Percentiles rank a stretch among this genome's conserved stretches.
phyloP scores from a whole-genome alignment of 768 basidiomycete genomes.

The Tephrocybe sp. region DNA sequence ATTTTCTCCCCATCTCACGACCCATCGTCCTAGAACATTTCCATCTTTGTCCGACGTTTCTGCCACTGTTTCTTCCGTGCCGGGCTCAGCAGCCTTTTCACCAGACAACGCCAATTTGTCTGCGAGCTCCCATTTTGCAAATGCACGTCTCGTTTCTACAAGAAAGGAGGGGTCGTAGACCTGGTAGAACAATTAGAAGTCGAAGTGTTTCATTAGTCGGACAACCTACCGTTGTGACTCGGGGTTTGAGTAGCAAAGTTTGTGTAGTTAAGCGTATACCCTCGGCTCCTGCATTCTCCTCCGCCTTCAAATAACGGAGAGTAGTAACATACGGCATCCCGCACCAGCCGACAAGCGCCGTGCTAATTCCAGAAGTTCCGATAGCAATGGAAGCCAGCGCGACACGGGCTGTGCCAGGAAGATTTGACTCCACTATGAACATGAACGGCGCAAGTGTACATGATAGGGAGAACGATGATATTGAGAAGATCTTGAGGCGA shows the following conservation, averaged over 20 bases:
- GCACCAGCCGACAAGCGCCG: conserved; percentile 68
- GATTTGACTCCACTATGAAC: conserved; percentile 73
- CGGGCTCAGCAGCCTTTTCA: conserved; percentile 34
- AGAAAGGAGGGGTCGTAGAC: conserved; percentile 74
- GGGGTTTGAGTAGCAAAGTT: conserved; percentile 55
- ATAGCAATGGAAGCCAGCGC: conserved; percentile 70
- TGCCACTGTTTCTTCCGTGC: conserved; percentile 74
- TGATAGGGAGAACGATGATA: conserved; percentile 72
- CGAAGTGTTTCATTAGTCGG: background rate
- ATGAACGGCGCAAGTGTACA: conserved; percentile 73
- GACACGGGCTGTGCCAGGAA: conserved; percentile 66
- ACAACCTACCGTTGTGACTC: conserved; percentile 56
- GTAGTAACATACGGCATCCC: conserved; percentile 72
- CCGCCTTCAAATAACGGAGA: conserved; percentile 50
- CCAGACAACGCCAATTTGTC: conserved; percentile 46
- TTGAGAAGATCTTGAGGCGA: conserved; percentile 78
- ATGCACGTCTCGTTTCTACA: conserved; percentile 60
- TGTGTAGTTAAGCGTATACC: conserved; percentile 70
- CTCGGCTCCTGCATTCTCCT: conserved; percentile 41
- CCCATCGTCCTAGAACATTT: conserved; percentile 68
- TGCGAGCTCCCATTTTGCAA: conserved; percentile 82
- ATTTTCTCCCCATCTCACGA: conserved; percentile 70
- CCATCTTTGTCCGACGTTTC: conserved; percentile 65
- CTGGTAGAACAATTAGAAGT: conserved; percentile 21
- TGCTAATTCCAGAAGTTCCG: conserved; percentile 70